These are phyloP conservation scores for Paraphaeosphaeria sporulosa DNA, from an alignment of 2,329 filamentous ascomycete species.

Conservation along the genomic window DNA sequence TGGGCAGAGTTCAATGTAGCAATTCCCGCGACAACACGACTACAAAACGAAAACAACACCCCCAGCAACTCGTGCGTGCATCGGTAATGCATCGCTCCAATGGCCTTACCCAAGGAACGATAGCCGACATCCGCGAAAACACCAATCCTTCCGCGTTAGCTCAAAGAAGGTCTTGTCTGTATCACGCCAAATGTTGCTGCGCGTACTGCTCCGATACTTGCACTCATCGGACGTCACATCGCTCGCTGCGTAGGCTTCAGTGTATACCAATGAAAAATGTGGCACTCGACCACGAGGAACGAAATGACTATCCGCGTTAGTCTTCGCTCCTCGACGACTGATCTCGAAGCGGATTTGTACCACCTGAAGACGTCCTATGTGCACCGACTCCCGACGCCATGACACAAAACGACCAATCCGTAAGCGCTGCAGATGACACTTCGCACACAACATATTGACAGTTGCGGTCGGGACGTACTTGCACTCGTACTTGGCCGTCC, in stretches of 20 bases:
- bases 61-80: not conserved
- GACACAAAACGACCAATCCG: not conserved
- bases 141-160: not conserved
- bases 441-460: conserved; percentile 10
- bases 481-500: not conserved
- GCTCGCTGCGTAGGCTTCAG: not conserved
- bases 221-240: not conserved
- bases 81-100: not conserved
- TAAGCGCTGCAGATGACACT: not conserved
- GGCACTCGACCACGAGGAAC: not conserved
- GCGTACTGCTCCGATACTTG: not conserved
- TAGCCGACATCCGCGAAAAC: not conserved
- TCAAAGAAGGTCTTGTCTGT: not conserved
- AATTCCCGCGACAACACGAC: not conserved
- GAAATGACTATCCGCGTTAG: not conserved
- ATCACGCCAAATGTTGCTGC: not conserved
- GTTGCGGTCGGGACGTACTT: not conserved
- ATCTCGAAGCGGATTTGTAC: not conserved
- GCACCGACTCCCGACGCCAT: not conserved
- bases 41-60: not conserved
- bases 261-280: not conserved
- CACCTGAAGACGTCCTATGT: not conserved
- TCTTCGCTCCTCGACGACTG: not conserved
- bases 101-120: not conserved
- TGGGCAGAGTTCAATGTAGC: not conserved